Conservation (phyloP, 2,329 filamentous ascomycete genomes). For the Bertia moriformis region DNA sequence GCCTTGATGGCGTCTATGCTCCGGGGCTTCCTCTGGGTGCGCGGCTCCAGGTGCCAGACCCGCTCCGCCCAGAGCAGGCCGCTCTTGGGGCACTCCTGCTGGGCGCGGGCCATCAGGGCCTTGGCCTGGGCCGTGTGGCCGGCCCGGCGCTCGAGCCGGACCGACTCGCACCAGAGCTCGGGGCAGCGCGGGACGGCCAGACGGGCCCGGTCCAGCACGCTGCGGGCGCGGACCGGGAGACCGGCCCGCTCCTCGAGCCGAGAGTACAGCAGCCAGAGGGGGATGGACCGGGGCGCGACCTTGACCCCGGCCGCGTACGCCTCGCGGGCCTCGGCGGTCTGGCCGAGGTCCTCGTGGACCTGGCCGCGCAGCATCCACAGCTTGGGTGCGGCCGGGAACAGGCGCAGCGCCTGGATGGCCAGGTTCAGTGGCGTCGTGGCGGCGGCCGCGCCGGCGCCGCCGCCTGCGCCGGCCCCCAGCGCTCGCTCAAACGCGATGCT, state of each 20-base stretch:
- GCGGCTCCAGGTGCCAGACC: constrained; percentile 83
- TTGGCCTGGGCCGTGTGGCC: constrained; percentile 74
- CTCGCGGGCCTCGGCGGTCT: constrained; percentile 71
- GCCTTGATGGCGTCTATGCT: constrained; percentile 93
- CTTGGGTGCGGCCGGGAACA: constrained; percentile 75
- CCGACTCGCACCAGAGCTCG: constrained; percentile 82
- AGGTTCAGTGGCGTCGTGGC: constrained; percentile 72
- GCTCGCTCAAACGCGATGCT: constrained; percentile 73
- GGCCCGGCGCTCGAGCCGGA: constrained; percentile 77
- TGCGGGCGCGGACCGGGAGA: constrained; percentile 78
- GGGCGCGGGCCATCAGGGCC: constrained; percentile 78
- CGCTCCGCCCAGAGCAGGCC: constrained; percentile 86
- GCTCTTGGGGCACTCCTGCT: constrained; percentile 78
- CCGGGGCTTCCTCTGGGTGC: constrained; percentile 82
- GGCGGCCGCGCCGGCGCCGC: constrained; percentile 36
- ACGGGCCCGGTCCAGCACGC: constrained; percentile 86
- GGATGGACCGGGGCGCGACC: constrained; percentile 67
- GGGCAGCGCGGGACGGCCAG: constrained; percentile 74
- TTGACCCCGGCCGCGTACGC: constrained; percentile 80
- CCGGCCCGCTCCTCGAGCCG: constrained; percentile 76
- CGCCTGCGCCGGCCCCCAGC: no score
- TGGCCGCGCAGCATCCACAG: constrained; percentile 99
- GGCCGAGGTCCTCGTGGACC: constrained; percentile 75
- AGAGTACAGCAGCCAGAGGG: constrained; percentile 78
- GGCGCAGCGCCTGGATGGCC: constrained; percentile 69